Evolutionary conservation across 345 rosid species (phyloP), one percentile per base, ranked within the genome.

Genomic region (Eucalyptus dawsonii): DNA sequence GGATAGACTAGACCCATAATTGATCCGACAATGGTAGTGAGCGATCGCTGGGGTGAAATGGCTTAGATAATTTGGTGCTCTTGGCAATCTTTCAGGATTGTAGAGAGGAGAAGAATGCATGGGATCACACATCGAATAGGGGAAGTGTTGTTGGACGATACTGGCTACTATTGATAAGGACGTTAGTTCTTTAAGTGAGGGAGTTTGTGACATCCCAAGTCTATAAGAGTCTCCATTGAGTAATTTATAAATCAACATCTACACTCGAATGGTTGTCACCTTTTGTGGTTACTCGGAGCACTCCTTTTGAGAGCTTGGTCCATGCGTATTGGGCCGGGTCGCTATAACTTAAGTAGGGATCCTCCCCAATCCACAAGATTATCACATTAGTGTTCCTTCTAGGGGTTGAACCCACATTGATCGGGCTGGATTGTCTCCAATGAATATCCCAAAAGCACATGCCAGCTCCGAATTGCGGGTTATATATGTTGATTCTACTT

Each of bases 1-100:
- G 25, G 25, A 37, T 8, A 17, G 2, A 37, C 27, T 72, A 19
- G 44, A 19, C 45, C 8, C 45, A 72, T 37, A 72, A 6, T 4
- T 37, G 31, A 65, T n/a, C 3, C 5, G 4, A 9, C 7, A 11
- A 17, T 21, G 6, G 81, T 1, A 6, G 0, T 19, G 44, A 72
- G 81, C 3, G 2, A 34, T 72, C 1, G 14, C 0, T 9, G 2
- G 13, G 25, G 81, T 17, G 44, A 72, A 27, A 37, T 72, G 25
- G 45, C 81, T 34, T 37, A 72, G 25, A 37, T 3, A 69, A 34
- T 53, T 19, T 16, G 80, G 80, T 67, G 80, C 81, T 69, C 44
- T 11, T 10, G 3, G 12, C 21, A 72, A 21, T 21, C 81, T 72
- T 72, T 40, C 6, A 34, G 14, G 24, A 34, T 19, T 34, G 4